phyloP scores from a whole-genome alignment of 225 moss, liverwort and hornwort genomes.

The Pleurozium schreberi region DNA sequence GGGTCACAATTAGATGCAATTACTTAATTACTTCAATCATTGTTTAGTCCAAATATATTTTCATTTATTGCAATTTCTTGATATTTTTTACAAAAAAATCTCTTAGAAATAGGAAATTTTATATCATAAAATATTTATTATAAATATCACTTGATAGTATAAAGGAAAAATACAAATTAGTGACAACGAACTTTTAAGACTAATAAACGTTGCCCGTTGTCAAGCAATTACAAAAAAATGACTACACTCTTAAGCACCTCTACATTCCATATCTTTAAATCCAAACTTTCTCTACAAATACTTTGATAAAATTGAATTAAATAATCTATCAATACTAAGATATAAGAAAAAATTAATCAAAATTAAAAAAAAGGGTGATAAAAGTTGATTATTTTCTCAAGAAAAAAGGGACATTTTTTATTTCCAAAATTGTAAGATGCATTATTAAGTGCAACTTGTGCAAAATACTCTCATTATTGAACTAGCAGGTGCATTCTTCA shows the following conservation, averaged over 20 bases:
- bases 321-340: background rate
- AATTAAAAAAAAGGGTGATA: background rate
- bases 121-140: background rate
- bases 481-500: no score
- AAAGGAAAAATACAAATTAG: background rate
- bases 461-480: no score
- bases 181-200: no score
- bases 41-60: background rate
- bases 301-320: background rate
- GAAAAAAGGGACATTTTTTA: rapidly evolving
- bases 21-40: background rate
- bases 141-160: no score
- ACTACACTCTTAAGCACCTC: rapidly evolving
- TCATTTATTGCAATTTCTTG: background rate
- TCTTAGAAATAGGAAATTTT: background rate
- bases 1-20: background rate
- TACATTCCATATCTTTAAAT: background rate
- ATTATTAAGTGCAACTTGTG: background rate
- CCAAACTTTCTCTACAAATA: rapidly evolving
- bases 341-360: background rate
- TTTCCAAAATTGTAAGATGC: background rate
- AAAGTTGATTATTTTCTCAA: background rate
- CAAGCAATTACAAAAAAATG: background rate
- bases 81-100: background rate
- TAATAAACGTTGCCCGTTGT: background rate